Evolutionary conservation across 495 filamentous ascomycete species (phyloP), one percentile per base, ranked within the genome.

Genomic region (Aspergillus asperescens): DNA sequence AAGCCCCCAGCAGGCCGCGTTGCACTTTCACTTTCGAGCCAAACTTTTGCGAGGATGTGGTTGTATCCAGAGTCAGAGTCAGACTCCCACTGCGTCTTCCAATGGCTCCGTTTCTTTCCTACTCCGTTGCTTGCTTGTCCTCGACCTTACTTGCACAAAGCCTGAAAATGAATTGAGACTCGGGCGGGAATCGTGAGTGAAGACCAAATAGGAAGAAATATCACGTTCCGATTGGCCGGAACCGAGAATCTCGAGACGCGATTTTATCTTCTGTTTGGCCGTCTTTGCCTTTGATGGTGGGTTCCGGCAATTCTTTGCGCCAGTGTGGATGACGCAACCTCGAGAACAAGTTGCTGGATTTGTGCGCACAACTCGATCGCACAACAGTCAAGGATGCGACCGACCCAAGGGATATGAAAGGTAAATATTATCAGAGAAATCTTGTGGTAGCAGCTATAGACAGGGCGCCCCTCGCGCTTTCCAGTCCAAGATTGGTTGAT

Each of bases 221-320:
- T 18, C 10, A 28, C 23, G 22, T 20, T 37, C 23, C n/a, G 37
- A 54, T 43, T 37, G 38, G 46, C 45, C 19, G 29, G 28, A 27
- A 47, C 19, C 16, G 20, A 48, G 45, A 56, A 50, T 52, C 50
- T 49, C 15, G 31, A 50, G 50, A 40, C 16, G 41, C 22, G 31
- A 42, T 35, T 31, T 43, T 49, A 57, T 34, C 24, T 22, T 34
- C 41, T 27, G 55, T 40, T 50, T 56, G 47, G 55, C 25, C 39
- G 37, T 41, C 48, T 48, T 29, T 41, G 61, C 54, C 51, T 54
- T 64, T 54, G 56, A 43, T 35, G 48, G 57, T 57, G 58, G 59
- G 38, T 52, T 54, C 44, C 59, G 62, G 62, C 50, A 60, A 53
- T 52, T 55, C 57, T 28, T 54, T 45, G 55, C 35, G 39, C 62